These are phyloP conservation scores for Mycosphaerelloides madeirae DNA, from an alignment of 2,329 filamentous ascomycete genomes.

Conservation along the genomic window DNA sequence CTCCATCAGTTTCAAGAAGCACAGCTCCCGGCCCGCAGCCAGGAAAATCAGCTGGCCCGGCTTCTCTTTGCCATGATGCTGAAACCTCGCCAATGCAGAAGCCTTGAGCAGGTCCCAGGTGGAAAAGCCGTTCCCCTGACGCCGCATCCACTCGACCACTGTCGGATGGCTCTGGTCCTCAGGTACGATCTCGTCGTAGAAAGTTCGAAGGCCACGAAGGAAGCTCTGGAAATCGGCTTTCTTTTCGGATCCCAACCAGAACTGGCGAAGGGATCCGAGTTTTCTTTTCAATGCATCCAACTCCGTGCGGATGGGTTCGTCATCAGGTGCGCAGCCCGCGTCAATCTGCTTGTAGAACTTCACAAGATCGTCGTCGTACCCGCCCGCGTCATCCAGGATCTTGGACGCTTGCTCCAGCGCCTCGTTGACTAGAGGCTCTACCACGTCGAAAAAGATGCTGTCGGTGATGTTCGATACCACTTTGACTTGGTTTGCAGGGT, in stretches of 20 bases:
- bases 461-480: constrained; percentile 54
- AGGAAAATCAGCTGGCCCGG: constrained; percentile 32
- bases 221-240: constrained; percentile 6
- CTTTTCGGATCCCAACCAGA: constrained; percentile 3
- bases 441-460: constrained; percentile 39
- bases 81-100: constrained; percentile 36
- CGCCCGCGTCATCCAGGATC: constrained; percentile 1
- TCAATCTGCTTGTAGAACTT: constrained; percentile 10
- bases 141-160: constrained; percentile 19
- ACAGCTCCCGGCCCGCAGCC: constrained; percentile 40
- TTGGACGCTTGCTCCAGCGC: constrained; percentile 13
- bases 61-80: constrained; percentile 14
- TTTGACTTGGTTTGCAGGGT: constrained; percentile 1
- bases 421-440: constrained; percentile 21
- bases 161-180: constrained; percentile 7
- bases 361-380: constrained; percentile 4
- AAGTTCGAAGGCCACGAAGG: constrained; percentile 4
- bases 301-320: constrained; percentile 2
- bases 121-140: constrained; percentile 16
- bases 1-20: constrained; percentile 32
- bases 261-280: constrained; percentile 3
- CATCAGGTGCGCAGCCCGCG: not conserved
- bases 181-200: constrained; percentile 19
- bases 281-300: constrained; percentile 7
- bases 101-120: constrained; percentile 46